A percentile compares a stretch with the other conserved stretches of the same genome.
Conservation (phyloP, 2,329 filamentous ascomycete genomes). For the Botrytis fabae region DNA sequence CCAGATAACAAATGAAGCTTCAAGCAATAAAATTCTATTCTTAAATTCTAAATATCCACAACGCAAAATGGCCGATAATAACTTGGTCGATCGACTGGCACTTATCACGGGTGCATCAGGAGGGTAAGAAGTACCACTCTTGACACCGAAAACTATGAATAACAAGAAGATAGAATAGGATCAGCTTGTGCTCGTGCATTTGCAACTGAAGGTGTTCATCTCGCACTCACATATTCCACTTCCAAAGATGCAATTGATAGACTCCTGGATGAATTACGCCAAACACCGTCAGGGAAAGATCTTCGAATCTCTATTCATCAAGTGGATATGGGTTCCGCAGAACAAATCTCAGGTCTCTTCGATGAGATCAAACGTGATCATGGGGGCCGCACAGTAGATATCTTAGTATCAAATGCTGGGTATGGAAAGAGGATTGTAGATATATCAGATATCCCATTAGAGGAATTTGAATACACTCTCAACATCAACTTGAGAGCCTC, state of each 20-base stretch:
- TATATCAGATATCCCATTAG: slow-evolving; percentile 35
- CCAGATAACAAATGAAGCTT: background rate
- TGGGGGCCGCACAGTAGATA: slow-evolving; percentile 52
- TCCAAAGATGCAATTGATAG: slow-evolving; percentile 46
- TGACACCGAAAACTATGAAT: background rate
- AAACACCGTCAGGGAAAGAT: slow-evolving; percentile 41
- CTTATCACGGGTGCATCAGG: slow-evolving; percentile 62
- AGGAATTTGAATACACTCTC: slow-evolving; percentile 37
- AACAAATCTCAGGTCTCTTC: slow-evolving; percentile 56
- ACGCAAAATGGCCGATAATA: slow-evolving; percentile 43
- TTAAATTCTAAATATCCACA: background rate
- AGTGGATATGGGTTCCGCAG: slow-evolving; percentile 56
- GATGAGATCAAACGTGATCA: slow-evolving; percentile 54
- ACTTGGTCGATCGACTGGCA: slow-evolving; percentile 54
- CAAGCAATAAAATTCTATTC: background rate
- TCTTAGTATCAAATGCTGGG: slow-evolving; percentile 66
- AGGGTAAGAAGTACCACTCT: slow-evolving; percentile 46
- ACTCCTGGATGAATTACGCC: slow-evolving; percentile 41
- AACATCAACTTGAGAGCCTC: slow-evolving; percentile 36
- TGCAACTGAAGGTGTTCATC: slow-evolving; percentile 51
- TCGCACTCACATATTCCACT: slow-evolving; percentile 61
- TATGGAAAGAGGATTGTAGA: slow-evolving; percentile 59
- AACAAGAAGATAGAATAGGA: slow-evolving; percentile 54
- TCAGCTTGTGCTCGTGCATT: slow-evolving; percentile 58
- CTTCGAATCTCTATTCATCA: slow-evolving; percentile 55